Percentiles rank a stretch among this genome's conserved stretches.
Evolutionary conservation across 2,329 filamentous ascomycete genomes (phyloP).

Genomic region (Neocatenulostroma microsporum): DNA sequence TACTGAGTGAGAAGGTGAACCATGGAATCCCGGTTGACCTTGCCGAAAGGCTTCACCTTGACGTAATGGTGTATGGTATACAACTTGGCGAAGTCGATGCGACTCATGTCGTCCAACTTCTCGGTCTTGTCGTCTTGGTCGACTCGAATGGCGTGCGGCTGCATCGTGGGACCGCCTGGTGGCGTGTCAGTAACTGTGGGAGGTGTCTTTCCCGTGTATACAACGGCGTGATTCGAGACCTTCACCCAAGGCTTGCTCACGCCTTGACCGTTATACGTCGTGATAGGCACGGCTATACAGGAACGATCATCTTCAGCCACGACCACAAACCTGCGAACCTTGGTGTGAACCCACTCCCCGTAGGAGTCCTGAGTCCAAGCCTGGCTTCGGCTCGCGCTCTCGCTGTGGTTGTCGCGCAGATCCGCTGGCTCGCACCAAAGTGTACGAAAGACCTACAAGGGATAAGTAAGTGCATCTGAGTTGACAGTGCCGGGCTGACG

Average conservation of each 20-base stretch:
- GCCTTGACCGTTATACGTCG: slow-evolving; percentile 17
- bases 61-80: slow-evolving; percentile 20
- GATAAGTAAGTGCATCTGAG: too few species aligned
- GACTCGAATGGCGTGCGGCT: slow-evolving; percentile 12
- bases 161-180: slow-evolving; percentile 7
- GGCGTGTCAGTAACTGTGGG: neutral
- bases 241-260: slow-evolving; percentile 10
- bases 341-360: slow-evolving; percentile 14
- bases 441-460: too few species aligned
- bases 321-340: slow-evolving; percentile 21
- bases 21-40: slow-evolving; percentile 9
- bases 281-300: slow-evolving; percentile 18
- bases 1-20: slow-evolving; percentile 3
- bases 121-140: slow-evolving; percentile 5
- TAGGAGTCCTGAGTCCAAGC: neutral
- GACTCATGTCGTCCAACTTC: slow-evolving; percentile 11
- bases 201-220: slow-evolving; percentile 12
- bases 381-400: neutral
- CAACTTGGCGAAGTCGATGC: slow-evolving; percentile 12
- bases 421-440: too few species aligned
- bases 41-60: slow-evolving; percentile 16
- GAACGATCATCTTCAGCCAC: slow-evolving; percentile 11
- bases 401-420: too few species aligned
- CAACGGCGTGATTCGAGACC: slow-evolving; percentile 20
- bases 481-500: too few species aligned